Base-by-base conservation (phyloP, 148 eudicot species). In the Camellia sinensis region DNA sequence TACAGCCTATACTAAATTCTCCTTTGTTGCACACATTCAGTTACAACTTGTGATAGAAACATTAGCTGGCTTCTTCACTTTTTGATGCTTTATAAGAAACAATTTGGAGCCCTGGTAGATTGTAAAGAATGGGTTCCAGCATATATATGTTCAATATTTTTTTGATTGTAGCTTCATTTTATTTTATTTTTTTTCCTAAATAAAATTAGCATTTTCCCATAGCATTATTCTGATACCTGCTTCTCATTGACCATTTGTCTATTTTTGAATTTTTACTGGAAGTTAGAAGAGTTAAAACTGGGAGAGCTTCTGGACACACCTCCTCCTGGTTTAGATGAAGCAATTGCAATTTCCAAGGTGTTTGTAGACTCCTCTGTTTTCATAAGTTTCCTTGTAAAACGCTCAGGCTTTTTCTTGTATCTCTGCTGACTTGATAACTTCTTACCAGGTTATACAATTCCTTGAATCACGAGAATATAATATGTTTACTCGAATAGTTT, bases 321-420 rank as follows among this genome's bases (percentile, higher is more conserved):
- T 79, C 99, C 99, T 60, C 99, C 99, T 73, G 99, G 99, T 77
- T 76, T 95, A 71, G 99, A 95, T 86, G 99, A 95, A 86, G 99
- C 99, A 61, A 87, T 95, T 87, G 95, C 98, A 80, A 95, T 95
- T 82, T 89, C 99, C 79, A 95, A 93, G 94, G 99, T 78, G 66
- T 44, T 79, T 69, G 13, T 59, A n/a, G 40, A 6, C 10, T 52
- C 40, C 21, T 18, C 43, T 12, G 43, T 17, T 72, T 64, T 63
- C 61, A 9, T 41, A 15, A 17, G 40, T 67, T 69, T 41, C 72
- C 52, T 61, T 64, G 10, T 83, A 10, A 46, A 17, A 53, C 50
- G 67, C 77, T 48, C 15, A 10, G 4, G 11, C 65, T 13, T 73
- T 63, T 71, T 68, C 73, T 66, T 48, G 44, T 45, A 41, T 73